Evolutionary conservation across 2,329 filamentous ascomycete species (phyloP).

Genomic region (Chrysosphaeria jannelii): DNA sequence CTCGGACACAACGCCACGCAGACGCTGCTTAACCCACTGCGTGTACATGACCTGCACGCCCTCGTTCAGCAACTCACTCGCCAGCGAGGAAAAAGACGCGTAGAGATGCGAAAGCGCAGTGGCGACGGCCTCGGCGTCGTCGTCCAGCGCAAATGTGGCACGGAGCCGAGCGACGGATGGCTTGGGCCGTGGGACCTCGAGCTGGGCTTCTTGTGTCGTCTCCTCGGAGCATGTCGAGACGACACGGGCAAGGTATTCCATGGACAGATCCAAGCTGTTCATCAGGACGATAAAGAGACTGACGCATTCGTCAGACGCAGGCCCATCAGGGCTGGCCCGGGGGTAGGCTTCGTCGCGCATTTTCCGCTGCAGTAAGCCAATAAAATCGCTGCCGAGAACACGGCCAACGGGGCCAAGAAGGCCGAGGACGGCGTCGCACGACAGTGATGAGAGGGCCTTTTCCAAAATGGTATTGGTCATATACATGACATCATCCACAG

Average conservation of each 20-base stretch:
- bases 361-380: constrained; percentile 89
- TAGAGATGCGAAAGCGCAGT: constrained; percentile 38
- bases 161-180: constrained; percentile 12
- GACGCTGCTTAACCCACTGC: constrained; percentile 56
- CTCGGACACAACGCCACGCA: constrained; percentile 61
- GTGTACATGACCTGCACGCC: constrained; percentile 65
- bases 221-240: constrained; percentile 16
- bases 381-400: constrained; percentile 66
- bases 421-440: constrained; percentile 44
- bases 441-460: constrained; percentile 60
- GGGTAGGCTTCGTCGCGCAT: constrained; percentile 94
- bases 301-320: background rate
- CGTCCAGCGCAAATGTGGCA: constrained; percentile 50
- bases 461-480: constrained; percentile 83
- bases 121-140: constrained; percentile 40
- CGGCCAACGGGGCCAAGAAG: constrained; percentile 53
- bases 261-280: constrained; percentile 81
- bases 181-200: background rate
- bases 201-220: too few relatives aligned
- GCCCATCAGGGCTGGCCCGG: constrained; percentile 26
- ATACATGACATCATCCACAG: constrained; percentile 98
- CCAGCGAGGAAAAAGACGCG: constrained; percentile 43
- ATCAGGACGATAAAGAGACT: constrained; percentile 61
- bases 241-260: constrained; percentile 73
- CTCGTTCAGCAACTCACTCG: constrained; percentile 54